Conservation (phyloP, 768 basidiomycete genomes). For the Royoungia palumana region DNA sequence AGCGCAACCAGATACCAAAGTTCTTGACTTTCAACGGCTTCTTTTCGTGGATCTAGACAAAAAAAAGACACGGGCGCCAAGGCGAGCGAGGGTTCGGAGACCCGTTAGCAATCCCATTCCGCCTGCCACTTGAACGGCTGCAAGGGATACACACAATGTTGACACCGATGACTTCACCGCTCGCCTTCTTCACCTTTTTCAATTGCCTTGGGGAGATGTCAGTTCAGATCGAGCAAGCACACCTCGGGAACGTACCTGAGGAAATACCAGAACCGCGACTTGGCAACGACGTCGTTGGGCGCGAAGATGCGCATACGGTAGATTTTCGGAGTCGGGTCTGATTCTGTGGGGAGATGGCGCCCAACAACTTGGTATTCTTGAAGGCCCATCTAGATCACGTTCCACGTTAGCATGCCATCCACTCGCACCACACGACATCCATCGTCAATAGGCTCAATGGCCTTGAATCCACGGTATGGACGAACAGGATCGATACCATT, state of each 20-base stretch:
- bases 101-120: constrained; percentile 61
- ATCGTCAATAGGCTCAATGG: constrained; percentile 15
- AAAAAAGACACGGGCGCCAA: constrained; percentile 16
- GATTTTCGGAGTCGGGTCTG: constrained; percentile 94
- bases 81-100: constrained; percentile 9
- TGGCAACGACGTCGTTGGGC: constrained; percentile 97
- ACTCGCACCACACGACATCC: constrained; percentile 27
- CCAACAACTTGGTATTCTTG: constrained; percentile 97
- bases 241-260: constrained; percentile 61
- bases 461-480: neutral
- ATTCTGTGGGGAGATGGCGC: constrained; percentile 92
- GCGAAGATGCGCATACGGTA: constrained; percentile 99
- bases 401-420: constrained; percentile 21
- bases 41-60: constrained; percentile 89
- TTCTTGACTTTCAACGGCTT: constrained; percentile 98
- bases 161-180: constrained; percentile 97
- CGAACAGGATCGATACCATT: neutral
- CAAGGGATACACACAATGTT: constrained; percentile 85
- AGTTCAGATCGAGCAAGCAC: neutral
- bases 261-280: constrained; percentile 99
- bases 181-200: constrained; percentile 99
- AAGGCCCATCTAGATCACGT: constrained; percentile 61
- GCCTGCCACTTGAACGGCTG: constrained; percentile 87
- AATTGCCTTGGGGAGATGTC: constrained; percentile 60
- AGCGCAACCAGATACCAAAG: constrained; percentile 99